Conservation (phyloP, 306 rosid genomes). For the Urtica urens region DNA sequence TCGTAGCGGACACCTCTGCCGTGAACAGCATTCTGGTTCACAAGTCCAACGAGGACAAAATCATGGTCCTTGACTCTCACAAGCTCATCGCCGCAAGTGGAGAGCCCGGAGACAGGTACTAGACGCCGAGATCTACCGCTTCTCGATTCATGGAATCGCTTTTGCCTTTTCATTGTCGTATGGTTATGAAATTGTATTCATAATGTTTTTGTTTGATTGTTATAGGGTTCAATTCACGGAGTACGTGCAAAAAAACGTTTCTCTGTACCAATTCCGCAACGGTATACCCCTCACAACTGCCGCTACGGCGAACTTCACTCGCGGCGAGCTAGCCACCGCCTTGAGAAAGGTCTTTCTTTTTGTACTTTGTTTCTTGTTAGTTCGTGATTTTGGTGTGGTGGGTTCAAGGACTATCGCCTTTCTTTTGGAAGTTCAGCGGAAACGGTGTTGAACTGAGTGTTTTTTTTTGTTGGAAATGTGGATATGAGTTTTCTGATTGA, state of each 20-base stretch:
- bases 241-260: conserved; percentile 67
- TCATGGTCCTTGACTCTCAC: conserved; percentile 95
- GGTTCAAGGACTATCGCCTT: too few relatives aligned
- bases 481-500: too few relatives aligned
- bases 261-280: conserved; percentile 63
- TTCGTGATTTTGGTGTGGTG: too few relatives aligned
- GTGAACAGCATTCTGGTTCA: conserved; percentile 90
- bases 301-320: conserved; percentile 73
- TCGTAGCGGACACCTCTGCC: conserved; percentile 86
- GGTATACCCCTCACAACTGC: conserved; percentile 71
- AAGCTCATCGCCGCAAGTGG: conserved; percentile 96
- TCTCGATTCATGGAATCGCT: neutral
- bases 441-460: too few relatives aligned
- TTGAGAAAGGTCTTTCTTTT: conserved; percentile 46
- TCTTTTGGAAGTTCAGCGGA: too few relatives aligned
- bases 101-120: conserved; percentile 84
- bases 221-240: conserved; percentile 73
- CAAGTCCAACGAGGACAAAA: conserved; percentile 94
- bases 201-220: neutral
- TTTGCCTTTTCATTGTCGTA: neutral
- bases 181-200: neutral
- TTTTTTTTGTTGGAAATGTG: too few relatives aligned
- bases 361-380: neutral
- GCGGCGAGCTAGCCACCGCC: conserved; percentile 77
- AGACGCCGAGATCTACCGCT: neutral